Percentiles rank a stretch among this genome's conserved stretches.
Evolutionary conservation across 2,329 filamentous ascomycete genomes (phyloP).

Genomic region (Aspergillus alliaceus): DNA sequence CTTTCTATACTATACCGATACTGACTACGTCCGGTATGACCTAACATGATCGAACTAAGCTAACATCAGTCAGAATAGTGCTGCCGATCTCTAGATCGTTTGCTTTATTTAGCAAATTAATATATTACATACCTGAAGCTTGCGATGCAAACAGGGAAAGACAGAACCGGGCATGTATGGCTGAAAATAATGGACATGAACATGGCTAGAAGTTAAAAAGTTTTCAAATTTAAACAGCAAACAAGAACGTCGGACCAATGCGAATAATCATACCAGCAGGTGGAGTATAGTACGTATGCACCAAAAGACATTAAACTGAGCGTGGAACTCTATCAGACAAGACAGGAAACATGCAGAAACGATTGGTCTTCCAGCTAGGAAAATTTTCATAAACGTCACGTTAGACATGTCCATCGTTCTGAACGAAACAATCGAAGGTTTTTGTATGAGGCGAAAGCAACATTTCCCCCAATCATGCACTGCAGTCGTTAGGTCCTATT

Average conservation of each 20-base stretch:
- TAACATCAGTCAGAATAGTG: background rate
- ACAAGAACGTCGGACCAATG: background rate
- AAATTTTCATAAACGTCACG: background rate
- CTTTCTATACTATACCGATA: too few relatives aligned
- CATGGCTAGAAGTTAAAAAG: background rate
- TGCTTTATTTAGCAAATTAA: background rate
- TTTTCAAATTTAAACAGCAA: background rate
- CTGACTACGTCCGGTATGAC: too few relatives aligned
- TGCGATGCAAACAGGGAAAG: background rate
- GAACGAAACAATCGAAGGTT: background rate
- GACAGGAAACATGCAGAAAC: background rate
- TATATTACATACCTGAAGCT: background rate
- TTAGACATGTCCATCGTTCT: background rate
- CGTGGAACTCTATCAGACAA: background rate
- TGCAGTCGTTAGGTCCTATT: slow-evolving; percentile 17
- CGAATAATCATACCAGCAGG: slow-evolving; percentile 1
- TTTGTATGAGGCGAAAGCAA: background rate
- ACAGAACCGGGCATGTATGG: background rate
- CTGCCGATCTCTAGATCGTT: background rate
- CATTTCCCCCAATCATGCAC: slow-evolving; percentile 12
- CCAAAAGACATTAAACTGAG: background rate
- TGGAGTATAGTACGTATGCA: slow-evolving; percentile 3
- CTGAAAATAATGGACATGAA: background rate
- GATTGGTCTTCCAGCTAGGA: background rate
- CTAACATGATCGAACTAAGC: too few relatives aligned